Base-by-base conservation (phyloP, 208 protist genomes). In the Acanthamoeba castellanii region DNA sequence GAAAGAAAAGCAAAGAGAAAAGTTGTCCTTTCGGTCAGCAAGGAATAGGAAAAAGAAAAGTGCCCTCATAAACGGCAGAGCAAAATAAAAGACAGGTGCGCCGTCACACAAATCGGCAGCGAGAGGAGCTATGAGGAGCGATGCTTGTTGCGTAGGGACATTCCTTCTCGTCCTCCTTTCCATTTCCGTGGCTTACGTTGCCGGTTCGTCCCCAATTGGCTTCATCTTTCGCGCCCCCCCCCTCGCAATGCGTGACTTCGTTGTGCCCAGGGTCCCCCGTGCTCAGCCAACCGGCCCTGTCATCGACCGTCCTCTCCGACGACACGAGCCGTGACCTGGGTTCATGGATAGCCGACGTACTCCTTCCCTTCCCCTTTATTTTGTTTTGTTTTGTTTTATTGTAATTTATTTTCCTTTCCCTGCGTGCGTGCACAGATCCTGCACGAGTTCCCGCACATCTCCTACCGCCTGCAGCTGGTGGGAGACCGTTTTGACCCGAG, bases 291-390 rank as follows among this genome's bases (percentile, higher is more conserved):
- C 25, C 78, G n/a, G 18, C 20, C 47, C 47, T 87, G 45, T 55
- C 50, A 9, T n/a, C 47, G 27, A n/a, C 72, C 8, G 50, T 37
- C 42, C 61, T 87, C 27, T 55, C 27, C 16, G 78, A 87, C 50
- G 78, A 87, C 50, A 87, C 78, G 30, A 87, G 78, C 30, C 42
- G 30, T 30, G 78, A 87, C 50, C 30, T 87, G n/a, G 78, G 78
- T 42, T 55, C 42, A 3, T 87, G 78, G 78, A n/a, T 87, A 0
- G 78, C 78, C 20, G 30, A 64, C 22, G 78, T 87, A 64, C 74
- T 5, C n/a, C 20, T 16, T 25, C 64, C n/a, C 22, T 72, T 27
- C 32, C 32, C 57, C 57, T 64, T 27, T 27, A 42, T 42, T 9
- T 32, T 37, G 18, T 76, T 42, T 22, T 76, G 0, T 32, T 76